Evolutionary conservation across 148 eudicot genomes (phyloP), one percentile per base, ranked within the genome.

Genomic region (Chenopodium suecicum): DNA sequence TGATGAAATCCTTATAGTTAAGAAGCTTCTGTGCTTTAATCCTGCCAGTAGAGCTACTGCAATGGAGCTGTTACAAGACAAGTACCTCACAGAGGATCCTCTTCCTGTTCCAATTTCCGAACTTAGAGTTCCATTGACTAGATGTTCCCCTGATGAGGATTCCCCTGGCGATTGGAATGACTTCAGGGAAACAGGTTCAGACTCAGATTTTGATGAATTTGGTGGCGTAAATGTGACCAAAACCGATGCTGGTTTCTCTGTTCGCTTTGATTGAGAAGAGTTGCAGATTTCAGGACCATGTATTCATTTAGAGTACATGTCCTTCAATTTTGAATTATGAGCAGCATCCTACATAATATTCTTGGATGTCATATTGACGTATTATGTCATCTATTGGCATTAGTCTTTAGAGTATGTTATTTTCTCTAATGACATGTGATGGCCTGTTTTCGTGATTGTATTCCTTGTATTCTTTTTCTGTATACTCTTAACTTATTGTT

Each of bases 41-140:
- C 98, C 99, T 13, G 86, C 92, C 23, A 82, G 90, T 80, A 89
- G 99, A 85, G 98, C 96, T 74, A 91, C 97, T 25, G 93, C 95
- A 25, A 90, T 92, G 94, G 99, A 95, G 83, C 90, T 96, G 79
- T 91, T 96, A 75, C 90, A 87, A 22, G 98, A 96, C 44, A 89
- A 88, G 87, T 96, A 96, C 81, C 84, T 96, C 23, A 90, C 83
- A 47, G 98, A 96, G 83, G 94, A 89, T 44, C 98, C 99, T 74
- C 73, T 91, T 64, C 99, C 99, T 0, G 89, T 89, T 82, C 89
- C 92, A 1, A 13, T 85, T 23, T 86, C 91, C 29, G 92, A 91
- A 80, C 85, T 96, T 50, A 87, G 88, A 78, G 85, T 96, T 73
- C 99, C 99, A 58, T 85, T 86, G 6, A 79, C 86, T 64, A 83